Percentiles rank a stretch among this genome's conserved stretches.
phyloP scores from a whole-genome alignment of 2,329 filamentous ascomycete species.

The Sporothrix globosa region DNA sequence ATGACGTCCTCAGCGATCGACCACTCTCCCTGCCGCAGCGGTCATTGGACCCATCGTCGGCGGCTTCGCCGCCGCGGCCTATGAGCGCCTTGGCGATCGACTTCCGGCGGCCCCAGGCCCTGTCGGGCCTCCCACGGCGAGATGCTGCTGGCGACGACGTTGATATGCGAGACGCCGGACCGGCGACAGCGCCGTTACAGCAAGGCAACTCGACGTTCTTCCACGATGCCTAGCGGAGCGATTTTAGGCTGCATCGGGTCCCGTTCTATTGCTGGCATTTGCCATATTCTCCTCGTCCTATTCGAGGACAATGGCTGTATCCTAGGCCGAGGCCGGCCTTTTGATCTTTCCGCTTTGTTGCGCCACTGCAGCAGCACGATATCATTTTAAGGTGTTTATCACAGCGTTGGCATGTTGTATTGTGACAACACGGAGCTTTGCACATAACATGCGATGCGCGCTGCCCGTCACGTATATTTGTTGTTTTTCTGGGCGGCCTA shows the following conservation, averaged over 20 bases:
- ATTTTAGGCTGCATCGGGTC: slow-evolving; percentile 24
- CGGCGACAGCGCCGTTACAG: slow-evolving; percentile 58
- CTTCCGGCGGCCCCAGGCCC: slow-evolving; percentile 45
- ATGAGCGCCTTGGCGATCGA: slow-evolving; percentile 56
- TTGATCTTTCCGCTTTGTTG: neutral
- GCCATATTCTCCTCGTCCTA: neutral
- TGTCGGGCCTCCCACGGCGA: slow-evolving; percentile 43
- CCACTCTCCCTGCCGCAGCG: slow-evolving; percentile 56
- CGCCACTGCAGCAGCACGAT: slow-evolving; percentile 2
- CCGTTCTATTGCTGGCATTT: slow-evolving; percentile 18
- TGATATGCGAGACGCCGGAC: slow-evolving; percentile 60
- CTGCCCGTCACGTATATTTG: neutral
- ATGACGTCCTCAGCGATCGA: slow-evolving; percentile 63
- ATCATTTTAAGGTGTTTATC: slow-evolving; percentile 8
- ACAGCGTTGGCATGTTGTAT: neutral
- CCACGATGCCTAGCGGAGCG: slow-evolving; percentile 44
- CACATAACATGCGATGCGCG: neutral
- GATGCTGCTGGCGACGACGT: slow-evolving; percentile 51
- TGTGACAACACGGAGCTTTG: neutral
- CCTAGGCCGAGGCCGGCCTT: neutral
- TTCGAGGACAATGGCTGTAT: neutral
- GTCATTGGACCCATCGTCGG: slow-evolving; percentile 45
- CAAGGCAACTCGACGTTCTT: slow-evolving; percentile 56
- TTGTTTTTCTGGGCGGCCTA: slow-evolving; percentile 14
- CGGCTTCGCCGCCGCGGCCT: slow-evolving; percentile 51